Evolutionary conservation across 148 eudicot species (phyloP).

Genomic region (Heliosperma pusillum): DNA sequence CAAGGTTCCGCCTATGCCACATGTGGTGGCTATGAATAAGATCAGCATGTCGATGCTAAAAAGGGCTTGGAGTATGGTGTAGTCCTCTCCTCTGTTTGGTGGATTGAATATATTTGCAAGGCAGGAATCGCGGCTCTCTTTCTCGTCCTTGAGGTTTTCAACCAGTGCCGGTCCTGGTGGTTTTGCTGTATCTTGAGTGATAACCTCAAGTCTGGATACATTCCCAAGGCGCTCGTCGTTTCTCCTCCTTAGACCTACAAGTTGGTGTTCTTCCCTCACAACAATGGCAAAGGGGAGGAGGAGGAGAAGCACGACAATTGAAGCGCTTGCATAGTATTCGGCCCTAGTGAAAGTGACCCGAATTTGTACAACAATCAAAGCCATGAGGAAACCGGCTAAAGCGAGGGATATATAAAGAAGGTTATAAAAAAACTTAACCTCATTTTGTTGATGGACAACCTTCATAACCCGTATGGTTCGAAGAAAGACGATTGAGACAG

Average conservation of each 20-base stretch:
- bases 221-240: too few relatives aligned
- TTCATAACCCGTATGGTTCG: constrained; percentile 21
- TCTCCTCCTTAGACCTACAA: too few relatives aligned
- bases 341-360: too few relatives aligned
- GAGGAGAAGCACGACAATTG: too few relatives aligned
- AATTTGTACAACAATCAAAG: too few relatives aligned
- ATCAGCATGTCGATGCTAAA: constrained; percentile 48
- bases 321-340: too few relatives aligned
- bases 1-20: constrained; percentile 45
- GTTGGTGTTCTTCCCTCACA: too few relatives aligned
- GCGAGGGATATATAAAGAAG: constrained; percentile 32
- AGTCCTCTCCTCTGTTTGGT: constrained; percentile 51
- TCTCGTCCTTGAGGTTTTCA: too few relatives aligned
- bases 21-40: constrained; percentile 33
- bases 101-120: constrained; percentile 24
- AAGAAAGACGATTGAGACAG: constrained; percentile 25
- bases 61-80: constrained; percentile 44
- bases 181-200: background rate
- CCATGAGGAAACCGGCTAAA: background rate
- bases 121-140: constrained; percentile 13
- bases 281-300: too few relatives aligned
- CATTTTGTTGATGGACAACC: constrained; percentile 24
- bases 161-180: too few relatives aligned
- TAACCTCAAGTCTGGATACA: background rate
- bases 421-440: constrained; percentile 35